Evolutionary conservation across 495 filamentous ascomycete genomes (phyloP), one percentile per base, ranked within the genome.

Genomic region (Clavariopsis aquatica): DNA sequence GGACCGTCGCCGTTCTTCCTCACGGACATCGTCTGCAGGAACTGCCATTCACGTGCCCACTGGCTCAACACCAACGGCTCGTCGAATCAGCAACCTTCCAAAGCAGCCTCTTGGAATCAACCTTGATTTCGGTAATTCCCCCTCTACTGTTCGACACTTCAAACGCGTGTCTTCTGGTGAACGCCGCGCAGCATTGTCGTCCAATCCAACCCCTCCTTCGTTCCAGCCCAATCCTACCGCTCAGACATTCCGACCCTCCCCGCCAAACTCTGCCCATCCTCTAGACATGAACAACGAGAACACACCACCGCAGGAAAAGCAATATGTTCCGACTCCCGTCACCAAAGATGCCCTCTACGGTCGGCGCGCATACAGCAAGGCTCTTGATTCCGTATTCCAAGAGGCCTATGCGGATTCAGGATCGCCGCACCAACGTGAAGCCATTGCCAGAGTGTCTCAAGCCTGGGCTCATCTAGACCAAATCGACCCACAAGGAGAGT

Each of bases 401-500:
- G 91, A 96, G 73, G 82, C 90, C 17, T 83, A 93, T 64, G 87
- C 89, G 3, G 89, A 92, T 23, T 95, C 91, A 1, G 88, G 83
- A 2, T 84, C 84, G 41, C 84, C 86, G 51, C 77, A 81, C 17
- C 93, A 93, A 73, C 83, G 90, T 34, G 91, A 96, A 67, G 90
- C 90, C 1, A 83, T 96, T 4, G 87, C 88, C 9, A 82, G 83
- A 34, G 80, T 97, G 15, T 90, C 89, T 0, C 87, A 93, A 68
- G 93, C 93, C 1, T 95, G 91, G 81, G 89, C 86, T 9, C 81
- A 85, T 9, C 82, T 98, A 34, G 90, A 97, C 77, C 84, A 87
- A 53, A 82, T 92, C 22, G 93, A 98, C 68, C 93, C 94, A 0
- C 94, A 97, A 75, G 93, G 92, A 26, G 85, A 92, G 27, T 95